Percentiles rank a stretch among this genome's conserved stretches.
These are phyloP conservation scores for Chaetomium tenue DNA, from an alignment of 495 filamentous ascomycete species.

Conservation along the genomic window DNA sequence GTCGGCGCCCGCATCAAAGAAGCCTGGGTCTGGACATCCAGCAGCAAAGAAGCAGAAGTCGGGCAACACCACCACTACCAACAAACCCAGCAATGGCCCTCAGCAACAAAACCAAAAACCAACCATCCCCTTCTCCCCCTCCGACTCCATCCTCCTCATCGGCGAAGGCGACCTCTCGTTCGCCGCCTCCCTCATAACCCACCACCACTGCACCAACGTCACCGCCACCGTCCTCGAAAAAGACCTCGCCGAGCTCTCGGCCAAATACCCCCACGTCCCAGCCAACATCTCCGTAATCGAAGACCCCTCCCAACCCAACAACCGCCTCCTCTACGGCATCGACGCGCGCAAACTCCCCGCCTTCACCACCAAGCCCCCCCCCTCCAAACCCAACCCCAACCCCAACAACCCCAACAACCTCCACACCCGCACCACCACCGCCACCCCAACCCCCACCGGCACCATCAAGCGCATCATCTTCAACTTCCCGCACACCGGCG, in stretches of 20 bases:
- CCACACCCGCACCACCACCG: too few relatives aligned
- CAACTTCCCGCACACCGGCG: slow-evolving; percentile 96
- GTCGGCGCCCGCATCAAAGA: slow-evolving; percentile 6
- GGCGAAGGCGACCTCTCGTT: slow-evolving; percentile 97
- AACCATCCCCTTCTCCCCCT: slow-evolving; percentile 66
- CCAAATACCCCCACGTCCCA: slow-evolving; percentile 76
- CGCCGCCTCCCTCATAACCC: slow-evolving; percentile 66
- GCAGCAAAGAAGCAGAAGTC: slow-evolving; percentile 27
- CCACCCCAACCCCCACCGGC: slow-evolving; percentile 27
- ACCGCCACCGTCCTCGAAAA: slow-evolving; percentile 54
- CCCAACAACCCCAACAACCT: background rate
- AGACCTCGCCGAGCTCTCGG: slow-evolving; percentile 46
- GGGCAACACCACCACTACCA: slow-evolving; percentile 18
- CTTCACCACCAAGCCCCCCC: slow-evolving; percentile 34
- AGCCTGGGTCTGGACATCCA: slow-evolving; percentile 4
- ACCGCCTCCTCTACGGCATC: slow-evolving; percentile 51
- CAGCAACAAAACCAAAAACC: slow-evolving; percentile 27
- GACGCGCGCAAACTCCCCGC: slow-evolving; percentile 70
- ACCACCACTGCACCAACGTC: slow-evolving; percentile 67
- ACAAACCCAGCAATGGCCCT: slow-evolving; percentile 11
- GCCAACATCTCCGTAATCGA: slow-evolving; percentile 57
- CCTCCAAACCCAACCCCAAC: too few relatives aligned
- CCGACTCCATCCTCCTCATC: slow-evolving; percentile 74
- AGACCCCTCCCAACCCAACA: background rate
- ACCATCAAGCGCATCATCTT: slow-evolving; percentile 78